Evolutionary conservation across 192 early-diverging fungal genomes (phyloP), one percentile per base, ranked within the genome.

Genomic region (Endogone sp.): DNA sequence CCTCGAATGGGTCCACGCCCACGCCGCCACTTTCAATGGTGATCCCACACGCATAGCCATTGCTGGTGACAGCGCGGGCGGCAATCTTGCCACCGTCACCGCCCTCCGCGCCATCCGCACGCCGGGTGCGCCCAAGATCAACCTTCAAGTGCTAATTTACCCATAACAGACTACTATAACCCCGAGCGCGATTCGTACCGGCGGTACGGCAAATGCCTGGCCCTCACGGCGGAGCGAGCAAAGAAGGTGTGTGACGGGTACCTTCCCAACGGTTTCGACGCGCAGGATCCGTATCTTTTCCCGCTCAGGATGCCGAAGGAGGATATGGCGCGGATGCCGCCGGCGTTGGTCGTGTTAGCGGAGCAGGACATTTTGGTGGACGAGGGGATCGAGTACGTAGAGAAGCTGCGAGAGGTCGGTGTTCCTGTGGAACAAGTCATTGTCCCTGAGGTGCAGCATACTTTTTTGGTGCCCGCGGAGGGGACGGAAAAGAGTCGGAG

Each of bases 11-110:
- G 66, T 81, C 8, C 9, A 81, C 28, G 54, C 63, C 3, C 68
- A 70, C 44, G 2, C 61, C 2, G 27, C 56, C 23, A 63, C 9
- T 24, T 66, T 60, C 68, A 75, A 82, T 4, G 77, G 82, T 58
- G 23, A 64, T 55, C 72, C 76, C 0, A 31, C 65, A 4, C 73
- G 84, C 66, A 81, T 86, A 66, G 69, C 79, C 2, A 49, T 86
- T 23, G 76, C 79, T 3, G 84, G 84, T 20, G 84, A 86, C 64
- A 79, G 78, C 58, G 78, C 84, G 0, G 84, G 84, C 22, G 83
- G 84, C 23, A 84, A 86, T 60, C 62, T 86, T 56, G 64, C 30
- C 70, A 2, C 54, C 75, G 71, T 65, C 76, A 37, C 59, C 82
- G 25, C 68, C 71, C 11, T 73, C 77, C 29, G 49, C 16, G 10